Base-by-base conservation (phyloP, 495 filamentous ascomycete species). In the Aspergillus carlsbadensis region DNA sequence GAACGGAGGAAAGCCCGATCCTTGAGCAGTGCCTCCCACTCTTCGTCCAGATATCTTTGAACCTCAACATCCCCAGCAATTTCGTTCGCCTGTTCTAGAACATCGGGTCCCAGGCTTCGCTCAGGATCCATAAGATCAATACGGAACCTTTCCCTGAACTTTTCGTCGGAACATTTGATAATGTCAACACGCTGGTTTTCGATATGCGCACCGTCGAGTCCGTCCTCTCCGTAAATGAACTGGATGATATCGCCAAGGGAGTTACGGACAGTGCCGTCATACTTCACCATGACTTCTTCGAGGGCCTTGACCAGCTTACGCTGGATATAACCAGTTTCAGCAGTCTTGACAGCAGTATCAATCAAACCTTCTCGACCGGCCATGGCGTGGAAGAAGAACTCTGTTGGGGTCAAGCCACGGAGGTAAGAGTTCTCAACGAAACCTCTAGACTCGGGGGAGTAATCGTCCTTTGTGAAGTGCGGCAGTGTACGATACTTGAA, bases 331-430 rank as follows among this genome's bases (percentile, higher is more conserved):
- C 94, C 94, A 39, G 94, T 99, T 67, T 99, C 94, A 33, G 94
- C 94, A 57, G 94, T 99, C 81, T 99, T 99, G 68, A 99, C 94
- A 63, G 94, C 94, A 18, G 94, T 99, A 83, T 99, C 94, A 63
- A 99, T 99, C 42, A 99, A 80, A 94, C 94, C 94, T 74, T 99
- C 94, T 76, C 94, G 87, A 89, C 94, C 94, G 76, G 94, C 94
- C 94, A 99, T 99, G 61, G 94, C 94, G 77, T 99, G 94, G 81
- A 99, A 99, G 80, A 96, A 99, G 72, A 98, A 99, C 63, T 99
- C 94, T 1, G 88, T 87, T 2, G 94, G 92, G 0, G 94, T 99
- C 56, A 99, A 75, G 34, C 94, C 94, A 78, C 94, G 89, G 24
- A 99, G 83, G 63, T 99, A 99, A 0, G 94, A 99, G 74, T 99